Evolutionary conservation across 352 stramenopile genomes (phyloP).

Genomic region (Phytophthora fragariae): DNA sequence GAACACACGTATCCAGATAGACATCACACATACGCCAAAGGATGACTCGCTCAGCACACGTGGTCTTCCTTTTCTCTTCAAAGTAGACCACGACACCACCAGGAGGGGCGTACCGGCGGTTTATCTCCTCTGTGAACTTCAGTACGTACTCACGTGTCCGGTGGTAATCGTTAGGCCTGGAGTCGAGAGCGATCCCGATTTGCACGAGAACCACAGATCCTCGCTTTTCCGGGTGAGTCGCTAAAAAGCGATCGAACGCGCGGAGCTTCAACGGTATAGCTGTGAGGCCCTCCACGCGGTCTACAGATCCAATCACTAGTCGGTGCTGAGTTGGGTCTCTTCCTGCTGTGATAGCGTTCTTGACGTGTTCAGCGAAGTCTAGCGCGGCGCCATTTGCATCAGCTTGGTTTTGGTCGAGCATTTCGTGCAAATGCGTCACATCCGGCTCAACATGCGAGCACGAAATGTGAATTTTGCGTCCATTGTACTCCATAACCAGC

Average conservation of each 20-base stretch:
- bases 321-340: slow-evolving; percentile 37
- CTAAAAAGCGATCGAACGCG: slow-evolving; percentile 96
- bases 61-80: slow-evolving; percentile 72
- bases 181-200: slow-evolving; percentile 77
- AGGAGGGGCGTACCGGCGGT: slow-evolving; percentile 75
- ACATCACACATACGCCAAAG: slow-evolving; percentile 76
- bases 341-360: slow-evolving; percentile 41
- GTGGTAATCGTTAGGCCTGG: slow-evolving; percentile 93
- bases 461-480: slow-evolving; percentile 95
- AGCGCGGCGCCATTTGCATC: slow-evolving; percentile 31
- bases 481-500: slow-evolving; percentile 96
- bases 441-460: slow-evolving; percentile 98
- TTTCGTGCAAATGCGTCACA: slow-evolving; percentile 70
- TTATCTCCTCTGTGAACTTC: slow-evolving; percentile 93
- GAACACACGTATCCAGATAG: slow-evolving; percentile 76
- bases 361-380: slow-evolving; percentile 51
- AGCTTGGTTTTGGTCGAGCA: slow-evolving; percentile 61
- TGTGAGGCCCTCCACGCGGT: slow-evolving; percentile 96
- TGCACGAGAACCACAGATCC: slow-evolving; percentile 81
- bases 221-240: slow-evolving; percentile 78
- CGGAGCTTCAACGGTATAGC: slow-evolving; percentile 97
- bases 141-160: slow-evolving; percentile 93
- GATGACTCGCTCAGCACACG: slow-evolving; percentile 71
- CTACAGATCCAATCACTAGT: slow-evolving; percentile 91
- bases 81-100: slow-evolving; percentile 76